Evolutionary conservation across 352 stramenopile genomes (phyloP), one percentile per base, ranked within the genome.

Genomic region (Blastocystis sp.): DNA sequence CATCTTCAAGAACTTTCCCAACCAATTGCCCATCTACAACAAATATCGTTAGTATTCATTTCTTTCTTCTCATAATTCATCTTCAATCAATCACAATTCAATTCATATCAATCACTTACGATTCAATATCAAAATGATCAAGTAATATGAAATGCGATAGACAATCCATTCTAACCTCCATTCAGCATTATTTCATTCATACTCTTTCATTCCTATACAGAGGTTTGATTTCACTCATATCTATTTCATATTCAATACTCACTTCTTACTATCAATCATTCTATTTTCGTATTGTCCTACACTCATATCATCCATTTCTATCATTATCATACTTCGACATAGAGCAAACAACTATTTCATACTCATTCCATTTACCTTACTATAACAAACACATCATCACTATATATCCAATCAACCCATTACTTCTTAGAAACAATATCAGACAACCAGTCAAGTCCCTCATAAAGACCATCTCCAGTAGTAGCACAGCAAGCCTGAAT

Each of bases 401-500:
- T 27, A 59, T 18, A 59, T 59, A 32, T 27, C n/a, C n/a, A 18
- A 59, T 32, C 57, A 42, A 32, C 57, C 16, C n/a, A 8, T 67
- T 63, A 84, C 88, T 88, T 92, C 88, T 94, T 94, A 8, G 89
- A 88, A 64, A 95, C 88, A 71, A 91, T 92, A 49, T 90, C 90
- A 46, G 91, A 93, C 56, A 98, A 92, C 96, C 96, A 99, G 90
- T 99, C 96, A 75, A 99, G 91, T 87, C 96, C 96, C 88, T 99
- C 96, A 90, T 98, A 99, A 75, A 99, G 89, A 87, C 96, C 96
- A 88, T 98, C 95, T 63, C 95, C 96, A 84, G 93, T 98, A 85
- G 95, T 98, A 84, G 96, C 96, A 89, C 95, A 98, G 93, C 94
- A 98, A 56, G 95, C 93, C 92, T 99, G 96, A 88, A 98, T 98